Percentiles rank a stretch among this genome's conserved stretches.
phyloP scores from a whole-genome alignment of 2,329 filamentous ascomycete species.

The Fusarium duplospermum region DNA sequence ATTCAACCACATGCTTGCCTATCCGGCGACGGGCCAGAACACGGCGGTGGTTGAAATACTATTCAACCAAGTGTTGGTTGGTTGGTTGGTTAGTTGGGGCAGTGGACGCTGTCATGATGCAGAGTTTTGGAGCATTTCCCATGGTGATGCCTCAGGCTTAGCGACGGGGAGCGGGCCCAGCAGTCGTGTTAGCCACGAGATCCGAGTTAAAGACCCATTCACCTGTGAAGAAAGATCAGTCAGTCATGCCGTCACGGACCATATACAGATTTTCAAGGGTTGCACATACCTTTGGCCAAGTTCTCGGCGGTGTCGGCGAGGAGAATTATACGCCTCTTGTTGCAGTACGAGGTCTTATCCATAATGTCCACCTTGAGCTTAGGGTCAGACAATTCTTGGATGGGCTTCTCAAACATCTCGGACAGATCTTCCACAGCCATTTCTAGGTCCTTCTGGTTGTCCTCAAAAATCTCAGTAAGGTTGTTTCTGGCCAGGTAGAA shows the following conservation, averaged over 20 bases:
- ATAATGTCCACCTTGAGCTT: conserved; percentile 98
- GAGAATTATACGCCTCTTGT: conserved; percentile 88
- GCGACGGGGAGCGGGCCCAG: conserved; percentile 38
- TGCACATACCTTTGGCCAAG: conserved; percentile 77
- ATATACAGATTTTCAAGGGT: not conserved
- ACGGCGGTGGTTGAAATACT: not conserved
- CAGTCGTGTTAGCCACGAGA: conserved; percentile 34
- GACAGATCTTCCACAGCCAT: conserved; percentile 96
- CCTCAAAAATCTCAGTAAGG: conserved; percentile 95
- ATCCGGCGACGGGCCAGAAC: not conserved
- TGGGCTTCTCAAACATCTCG: conserved; percentile 99
- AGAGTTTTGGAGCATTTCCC: not conserved
- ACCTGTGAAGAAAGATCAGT: conserved; percentile 47
- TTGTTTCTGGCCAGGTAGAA: conserved; percentile 98
- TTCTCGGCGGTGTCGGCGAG: conserved; percentile 94
- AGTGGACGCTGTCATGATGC: not conserved
- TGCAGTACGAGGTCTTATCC: conserved; percentile 98
- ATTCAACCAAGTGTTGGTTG: not conserved
- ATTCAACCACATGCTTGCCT: conserved; percentile 1
- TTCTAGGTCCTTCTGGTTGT: conserved; percentile 98
- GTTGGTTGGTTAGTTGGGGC: not conserved
- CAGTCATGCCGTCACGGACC: conserved; percentile 46
- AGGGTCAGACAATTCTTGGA: conserved; percentile 83
- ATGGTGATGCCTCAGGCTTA: conserved; percentile 2
- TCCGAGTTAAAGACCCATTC: conserved; percentile 60